phyloP scores from a whole-genome alignment of 495 filamentous ascomycete species.

The Xylaria bambusicola region DNA sequence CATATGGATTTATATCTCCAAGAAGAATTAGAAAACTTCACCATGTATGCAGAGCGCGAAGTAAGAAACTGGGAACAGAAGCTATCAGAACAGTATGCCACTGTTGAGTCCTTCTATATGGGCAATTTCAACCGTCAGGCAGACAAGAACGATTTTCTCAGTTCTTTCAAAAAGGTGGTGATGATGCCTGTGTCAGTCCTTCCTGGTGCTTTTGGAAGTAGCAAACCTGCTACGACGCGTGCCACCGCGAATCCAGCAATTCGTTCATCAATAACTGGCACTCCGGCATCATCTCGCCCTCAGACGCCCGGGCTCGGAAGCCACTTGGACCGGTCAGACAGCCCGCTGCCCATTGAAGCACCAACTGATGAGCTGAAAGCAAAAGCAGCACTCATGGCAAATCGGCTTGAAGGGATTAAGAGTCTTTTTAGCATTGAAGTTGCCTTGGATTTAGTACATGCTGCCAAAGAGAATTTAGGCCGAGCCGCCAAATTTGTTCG shows the following conservation, averaged over 20 bases:
- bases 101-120: constrained; percentile 92
- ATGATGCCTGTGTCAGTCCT: constrained; percentile 97
- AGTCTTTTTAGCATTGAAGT: constrained; percentile 96
- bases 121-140: constrained; percentile 90
- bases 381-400: constrained; percentile 95
- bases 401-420: constrained; percentile 86
- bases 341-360: constrained; percentile 59
- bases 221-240: constrained; percentile 41
- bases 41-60: constrained; percentile 68
- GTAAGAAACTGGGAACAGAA: constrained; percentile 89
- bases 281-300: constrained; percentile 46
- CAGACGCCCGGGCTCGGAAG: constrained; percentile 44
- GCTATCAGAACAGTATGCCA: constrained; percentile 85
- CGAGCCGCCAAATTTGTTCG: constrained; percentile 79
- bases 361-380: constrained; percentile 91
- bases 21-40: constrained; percentile 88
- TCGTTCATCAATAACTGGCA: constrained; percentile 23
- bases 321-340: constrained; percentile 37
- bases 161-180: constrained; percentile 96
- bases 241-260: constrained; percentile 29
- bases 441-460: constrained; percentile 83
- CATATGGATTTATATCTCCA: constrained; percentile 91
- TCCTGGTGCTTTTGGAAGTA: constrained; percentile 57
- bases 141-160: constrained; percentile 94
- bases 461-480: constrained; percentile 87